phyloP scores from a whole-genome alignment of 768 basidiomycete species.

The Agrocybe pediades region DNA sequence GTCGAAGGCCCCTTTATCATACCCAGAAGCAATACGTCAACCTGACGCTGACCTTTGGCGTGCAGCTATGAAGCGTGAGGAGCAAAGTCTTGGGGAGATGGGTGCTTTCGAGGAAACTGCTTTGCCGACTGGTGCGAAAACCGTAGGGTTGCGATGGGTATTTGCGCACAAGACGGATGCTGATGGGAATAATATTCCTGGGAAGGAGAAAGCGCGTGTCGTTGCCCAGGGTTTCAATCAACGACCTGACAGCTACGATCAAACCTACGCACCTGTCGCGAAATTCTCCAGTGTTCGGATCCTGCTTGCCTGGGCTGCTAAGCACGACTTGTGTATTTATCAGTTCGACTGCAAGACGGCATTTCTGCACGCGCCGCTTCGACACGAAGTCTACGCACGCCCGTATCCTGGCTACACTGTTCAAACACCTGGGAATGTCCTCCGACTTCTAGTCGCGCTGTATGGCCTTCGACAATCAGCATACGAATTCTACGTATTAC shows the following conservation, averaged over 20 bases:
- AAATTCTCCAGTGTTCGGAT: constrained; percentile 22
- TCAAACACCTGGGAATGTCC: constrained; percentile 8
- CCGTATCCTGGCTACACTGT: constrained; percentile 24
- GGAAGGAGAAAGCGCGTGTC: constrained; percentile 28
- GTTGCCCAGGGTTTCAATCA: constrained; percentile 28
- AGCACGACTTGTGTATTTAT: constrained; percentile 21
- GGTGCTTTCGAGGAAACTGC: constrained; percentile 26
- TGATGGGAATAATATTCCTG: constrained; percentile 30
- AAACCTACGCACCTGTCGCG: constrained; percentile 33
- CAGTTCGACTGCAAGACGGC: constrained; percentile 29
- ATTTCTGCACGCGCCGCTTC: constrained; percentile 22
- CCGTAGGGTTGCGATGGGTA: constrained; percentile 36
- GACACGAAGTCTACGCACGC: constrained; percentile 20
- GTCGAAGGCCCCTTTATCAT: constrained; percentile 17
- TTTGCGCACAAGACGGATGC: constrained; percentile 38
- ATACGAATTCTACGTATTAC: constrained; percentile 15
- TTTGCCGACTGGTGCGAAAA: constrained; percentile 25
- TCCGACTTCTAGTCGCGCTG: constrained; percentile 20
- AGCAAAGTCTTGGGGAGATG: constrained; percentile 15
- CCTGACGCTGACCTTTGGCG: constrained; percentile 23
- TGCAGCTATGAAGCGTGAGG: constrained; percentile 23
- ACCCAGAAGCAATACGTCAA: constrained; percentile 15
- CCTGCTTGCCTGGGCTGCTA: constrained; percentile 25
- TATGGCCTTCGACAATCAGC: constrained; percentile 38
- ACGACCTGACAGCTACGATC: constrained; percentile 29